A percentile compares a stretch with the other conserved stretches of the same genome.
Conservation (phyloP, 2,329 filamentous ascomycete genomes). For the Sporothrix brasiliensis region DNA sequence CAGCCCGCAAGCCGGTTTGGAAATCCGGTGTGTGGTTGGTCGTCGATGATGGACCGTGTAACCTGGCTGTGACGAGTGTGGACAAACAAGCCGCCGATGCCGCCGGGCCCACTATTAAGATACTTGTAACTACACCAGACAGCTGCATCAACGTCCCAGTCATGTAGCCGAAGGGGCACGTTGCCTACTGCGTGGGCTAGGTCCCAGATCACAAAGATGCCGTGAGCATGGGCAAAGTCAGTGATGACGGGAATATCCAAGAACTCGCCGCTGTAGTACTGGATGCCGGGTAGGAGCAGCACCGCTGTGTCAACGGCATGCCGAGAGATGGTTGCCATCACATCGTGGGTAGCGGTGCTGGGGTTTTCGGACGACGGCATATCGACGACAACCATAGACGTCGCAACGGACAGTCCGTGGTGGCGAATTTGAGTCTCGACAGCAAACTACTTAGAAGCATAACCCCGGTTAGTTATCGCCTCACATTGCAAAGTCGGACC, state of each 20-base stretch:
- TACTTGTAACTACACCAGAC: conserved; percentile 98
- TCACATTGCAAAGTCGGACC: background rate
- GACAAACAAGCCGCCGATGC: conserved; percentile 81
- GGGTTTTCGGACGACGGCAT: conserved; percentile 54
- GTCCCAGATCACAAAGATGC: conserved; percentile 64
- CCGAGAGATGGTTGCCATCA: conserved; percentile 71
- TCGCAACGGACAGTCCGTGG: conserved; percentile 67
- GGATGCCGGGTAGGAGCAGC: conserved; percentile 80
- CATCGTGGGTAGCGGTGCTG: conserved; percentile 70
- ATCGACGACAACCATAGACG: conserved; percentile 74
- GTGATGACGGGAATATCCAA: conserved; percentile 84
- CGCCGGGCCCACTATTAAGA: conserved; percentile 81
- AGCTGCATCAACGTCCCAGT: conserved; percentile 90
- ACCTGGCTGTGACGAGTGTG: conserved; percentile 72
- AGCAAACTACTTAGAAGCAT: conserved; percentile 63
- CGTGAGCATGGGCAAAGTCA: conserved; percentile 64
- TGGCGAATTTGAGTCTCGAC: conserved; percentile 78
- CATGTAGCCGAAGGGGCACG: conserved; percentile 75
- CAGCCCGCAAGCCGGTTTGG: conserved; percentile 74
- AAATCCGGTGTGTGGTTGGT: conserved; percentile 50
- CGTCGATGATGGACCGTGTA: conserved; percentile 38
- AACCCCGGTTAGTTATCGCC: background rate
- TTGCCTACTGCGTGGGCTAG: conserved; percentile 72
- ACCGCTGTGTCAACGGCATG: conserved; percentile 74
- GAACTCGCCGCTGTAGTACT: conserved; percentile 89